These are phyloP conservation scores for Neofusicoccum laricinum DNA, from an alignment of 2,329 filamentous ascomycete genomes.

Conservation along the genomic window DNA sequence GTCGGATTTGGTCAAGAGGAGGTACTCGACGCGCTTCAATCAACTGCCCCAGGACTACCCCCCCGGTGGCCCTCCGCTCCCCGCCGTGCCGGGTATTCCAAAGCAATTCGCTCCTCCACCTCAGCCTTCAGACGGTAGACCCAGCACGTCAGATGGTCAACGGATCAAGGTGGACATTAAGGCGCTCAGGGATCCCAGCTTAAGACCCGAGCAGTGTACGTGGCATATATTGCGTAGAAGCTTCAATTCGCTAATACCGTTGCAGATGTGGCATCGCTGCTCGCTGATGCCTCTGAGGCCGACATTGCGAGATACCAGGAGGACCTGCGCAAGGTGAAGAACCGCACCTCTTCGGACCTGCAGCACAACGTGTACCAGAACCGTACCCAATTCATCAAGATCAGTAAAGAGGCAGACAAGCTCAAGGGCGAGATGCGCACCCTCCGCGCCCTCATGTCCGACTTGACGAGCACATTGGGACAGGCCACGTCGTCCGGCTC, in stretches of 20 bases:
- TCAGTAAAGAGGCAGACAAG: conserved; percentile 98
- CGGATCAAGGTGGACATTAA: conserved; percentile 71
- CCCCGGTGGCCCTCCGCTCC: conserved; percentile 64
- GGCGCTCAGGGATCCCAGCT: conserved; percentile 73
- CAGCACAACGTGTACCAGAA: conserved; percentile 98
- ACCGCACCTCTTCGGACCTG: conserved; percentile 74
- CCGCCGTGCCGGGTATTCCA: conserved; percentile 57
- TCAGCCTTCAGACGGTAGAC: conserved; percentile 43
- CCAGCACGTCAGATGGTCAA: conserved; percentile 49
- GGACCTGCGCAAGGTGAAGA: conserved; percentile 72
- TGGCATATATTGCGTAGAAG: conserved; percentile 22
- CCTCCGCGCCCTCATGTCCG: conserved; percentile 84
- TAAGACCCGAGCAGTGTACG: conserved; percentile 76
- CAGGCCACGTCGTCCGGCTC: conserved; percentile 44
- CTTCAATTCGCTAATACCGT: not conserved
- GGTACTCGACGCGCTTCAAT: conserved; percentile 92
- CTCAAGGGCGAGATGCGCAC: conserved; percentile 94
- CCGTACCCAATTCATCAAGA: conserved; percentile 96
- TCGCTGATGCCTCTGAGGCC: conserved; percentile 82
- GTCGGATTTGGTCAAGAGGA: conserved; percentile 83
- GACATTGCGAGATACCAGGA: conserved; percentile 81
- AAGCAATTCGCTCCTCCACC: conserved; percentile 57
- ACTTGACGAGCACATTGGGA: conserved; percentile 61
- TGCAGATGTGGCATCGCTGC: conserved; percentile 62
- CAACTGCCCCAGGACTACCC: conserved; percentile 65